Conservation (phyloP, 192 early-diverging fungal genomes). For the Neocallimastix lanati region DNA sequence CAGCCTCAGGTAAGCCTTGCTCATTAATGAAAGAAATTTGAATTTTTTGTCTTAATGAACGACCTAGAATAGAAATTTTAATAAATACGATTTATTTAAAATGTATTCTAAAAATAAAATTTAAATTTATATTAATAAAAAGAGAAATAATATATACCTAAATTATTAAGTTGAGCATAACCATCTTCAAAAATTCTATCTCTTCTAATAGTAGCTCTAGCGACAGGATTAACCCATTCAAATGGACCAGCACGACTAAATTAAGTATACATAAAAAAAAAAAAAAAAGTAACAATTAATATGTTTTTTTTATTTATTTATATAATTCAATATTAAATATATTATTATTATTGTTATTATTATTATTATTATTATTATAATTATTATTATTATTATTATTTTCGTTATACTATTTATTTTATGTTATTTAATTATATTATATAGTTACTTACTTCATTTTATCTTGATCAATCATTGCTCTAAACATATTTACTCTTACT, state of each 20-base stretch:
- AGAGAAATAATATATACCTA: constrained; percentile 12
- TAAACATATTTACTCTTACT: constrained; percentile 66
- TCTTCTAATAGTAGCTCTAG: constrained; percentile 43
- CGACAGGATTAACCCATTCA: constrained; percentile 7
- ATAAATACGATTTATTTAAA: too few species aligned
- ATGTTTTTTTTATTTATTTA: neutral
- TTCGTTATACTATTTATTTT: neutral
- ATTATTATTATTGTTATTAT: too few species aligned
- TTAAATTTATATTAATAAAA: too few species aligned
- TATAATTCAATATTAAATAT: too few species aligned
- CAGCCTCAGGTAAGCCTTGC: constrained; percentile 68
- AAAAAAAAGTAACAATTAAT: neutral
- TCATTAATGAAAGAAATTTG: constrained; percentile 72
- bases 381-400: too few species aligned
- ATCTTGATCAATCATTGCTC: constrained; percentile 56
- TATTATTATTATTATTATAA: too few species aligned
- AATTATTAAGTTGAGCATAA: constrained; percentile 43
- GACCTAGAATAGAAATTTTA: neutral
- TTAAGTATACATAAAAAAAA: neutral
- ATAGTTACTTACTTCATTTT: constrained; percentile 11
- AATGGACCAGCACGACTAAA: neutral
- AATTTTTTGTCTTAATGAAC: constrained; percentile 23
- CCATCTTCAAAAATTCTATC: constrained; percentile 81
- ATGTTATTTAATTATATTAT: neutral
- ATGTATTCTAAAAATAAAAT: too few species aligned